phyloP scores from a whole-genome alignment of 495 filamentous ascomycete genomes.

The Diplogelasinospora grovesii region DNA sequence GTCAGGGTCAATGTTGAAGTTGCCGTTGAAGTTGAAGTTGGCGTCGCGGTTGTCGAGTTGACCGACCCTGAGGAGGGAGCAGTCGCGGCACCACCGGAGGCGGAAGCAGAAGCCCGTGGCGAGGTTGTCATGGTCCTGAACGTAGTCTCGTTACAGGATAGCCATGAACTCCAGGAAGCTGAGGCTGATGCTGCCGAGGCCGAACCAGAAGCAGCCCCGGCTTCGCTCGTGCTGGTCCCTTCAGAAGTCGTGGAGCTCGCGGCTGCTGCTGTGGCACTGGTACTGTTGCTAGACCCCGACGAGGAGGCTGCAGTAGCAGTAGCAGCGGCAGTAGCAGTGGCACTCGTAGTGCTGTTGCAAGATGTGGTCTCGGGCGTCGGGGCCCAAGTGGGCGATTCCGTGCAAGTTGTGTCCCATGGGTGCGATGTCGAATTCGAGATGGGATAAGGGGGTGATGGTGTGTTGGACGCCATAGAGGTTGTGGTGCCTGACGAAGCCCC shows the following conservation, averaged over 20 bases:
- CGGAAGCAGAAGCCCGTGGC: background rate
- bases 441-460: constrained; percentile 11
- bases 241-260: no score
- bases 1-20: no score
- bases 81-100: no score
- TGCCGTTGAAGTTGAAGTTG: no score
- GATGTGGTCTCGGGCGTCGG: constrained; percentile 9
- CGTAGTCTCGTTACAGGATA: constrained; percentile 18
- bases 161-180: constrained; percentile 5
- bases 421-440: constrained; percentile 4
- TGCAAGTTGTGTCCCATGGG: constrained; percentile 16
- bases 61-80: no score
- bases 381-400: constrained; percentile 6
- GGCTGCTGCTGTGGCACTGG: no score
- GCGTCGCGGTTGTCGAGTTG: no score
- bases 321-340: no score
- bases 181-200: background rate
- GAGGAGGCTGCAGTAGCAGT: no score
- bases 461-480: no score
- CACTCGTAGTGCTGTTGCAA: constrained; percentile 5
- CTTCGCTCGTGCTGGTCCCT: no score
- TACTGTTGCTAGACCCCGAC: background rate
- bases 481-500: background rate
- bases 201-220: no score
- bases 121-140: constrained; percentile 1